These are phyloP conservation scores for Ceratobasidium sp. DNA, from an alignment of 1,284 basidiomycete species.

Conservation along the genomic window DNA sequence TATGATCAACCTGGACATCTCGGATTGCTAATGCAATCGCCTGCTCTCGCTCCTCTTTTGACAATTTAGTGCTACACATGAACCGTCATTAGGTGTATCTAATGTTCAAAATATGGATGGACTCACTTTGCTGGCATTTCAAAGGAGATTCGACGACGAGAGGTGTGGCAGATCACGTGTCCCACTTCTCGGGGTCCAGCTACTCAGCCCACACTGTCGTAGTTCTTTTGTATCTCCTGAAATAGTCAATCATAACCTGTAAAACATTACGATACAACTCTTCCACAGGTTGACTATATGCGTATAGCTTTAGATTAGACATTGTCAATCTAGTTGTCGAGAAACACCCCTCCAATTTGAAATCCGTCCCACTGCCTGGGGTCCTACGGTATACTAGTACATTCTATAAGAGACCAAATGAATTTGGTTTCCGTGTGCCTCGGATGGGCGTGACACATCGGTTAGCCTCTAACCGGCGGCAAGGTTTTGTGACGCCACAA, in stretches of 20 bases:
- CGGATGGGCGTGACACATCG: background rate
- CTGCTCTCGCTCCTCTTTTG: background rate
- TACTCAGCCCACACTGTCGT: background rate
- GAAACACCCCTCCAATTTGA: background rate
- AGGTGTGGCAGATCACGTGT: background rate
- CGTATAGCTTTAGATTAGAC: background rate
- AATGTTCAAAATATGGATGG: background rate
- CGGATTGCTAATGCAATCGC: slow-evolving; percentile 12
- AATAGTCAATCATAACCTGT: background rate
- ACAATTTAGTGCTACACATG: background rate
- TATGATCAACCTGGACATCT: slow-evolving; percentile 1
- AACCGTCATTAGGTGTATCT: background rate
- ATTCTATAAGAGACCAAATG: too few species aligned
- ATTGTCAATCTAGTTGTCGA: too few species aligned
- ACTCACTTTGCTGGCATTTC: too few species aligned
- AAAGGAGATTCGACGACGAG: too few species aligned
- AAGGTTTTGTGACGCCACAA: background rate
- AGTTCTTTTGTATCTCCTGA: background rate
- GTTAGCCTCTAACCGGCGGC: background rate
- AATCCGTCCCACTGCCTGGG: background rate
- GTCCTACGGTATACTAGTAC: too few species aligned
- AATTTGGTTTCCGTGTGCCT: too few species aligned
- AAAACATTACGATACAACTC: too few species aligned
- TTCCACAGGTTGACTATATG: background rate
- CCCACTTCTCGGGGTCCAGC: background rate